These are phyloP conservation scores for Venturia carpophila DNA, from an alignment of 2,329 filamentous ascomycete species.

Conservation along the genomic window DNA sequence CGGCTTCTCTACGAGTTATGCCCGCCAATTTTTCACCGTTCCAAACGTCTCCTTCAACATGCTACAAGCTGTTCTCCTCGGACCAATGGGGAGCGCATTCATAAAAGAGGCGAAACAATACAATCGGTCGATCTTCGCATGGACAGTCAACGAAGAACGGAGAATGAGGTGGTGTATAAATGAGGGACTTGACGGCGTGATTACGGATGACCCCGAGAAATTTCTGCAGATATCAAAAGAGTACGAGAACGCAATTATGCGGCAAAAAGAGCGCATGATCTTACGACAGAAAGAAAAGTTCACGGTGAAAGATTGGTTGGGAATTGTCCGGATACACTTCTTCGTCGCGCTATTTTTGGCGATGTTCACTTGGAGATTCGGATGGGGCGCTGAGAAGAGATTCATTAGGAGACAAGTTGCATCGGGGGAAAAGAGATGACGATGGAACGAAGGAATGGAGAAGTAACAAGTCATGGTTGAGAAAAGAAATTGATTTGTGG, in stretches of 20 bases:
- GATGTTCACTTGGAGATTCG: constrained; percentile 29
- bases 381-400: constrained; percentile 20
- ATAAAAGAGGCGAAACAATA: constrained; percentile 50
- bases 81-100: constrained; percentile 60
- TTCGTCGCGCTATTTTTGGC: constrained; percentile 29
- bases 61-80: constrained; percentile 58
- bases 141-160: constrained; percentile 76
- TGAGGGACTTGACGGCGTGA: constrained; percentile 63
- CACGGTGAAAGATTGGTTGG: constrained; percentile 24
- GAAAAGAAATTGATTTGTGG: not conserved
- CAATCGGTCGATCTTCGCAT: constrained; percentile 59
- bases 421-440: not conserved
- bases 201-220: constrained; percentile 72
- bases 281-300: constrained; percentile 14
- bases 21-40: constrained; percentile 59
- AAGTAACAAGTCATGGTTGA: not conserved
- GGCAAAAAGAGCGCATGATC: not conserved
- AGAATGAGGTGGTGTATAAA: constrained; percentile 77
- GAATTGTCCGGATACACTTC: constrained; percentile 29
- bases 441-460: not conserved
- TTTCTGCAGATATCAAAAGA: constrained; percentile 54
- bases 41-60: constrained; percentile 73
- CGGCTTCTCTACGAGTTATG: constrained; percentile 58
- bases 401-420: constrained; percentile 11
- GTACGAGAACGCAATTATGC: constrained; percentile 5